Evolutionary conservation across 495 filamentous ascomycete genomes (phyloP).

Genomic region (Hypomontagnella monticulosa): DNA sequence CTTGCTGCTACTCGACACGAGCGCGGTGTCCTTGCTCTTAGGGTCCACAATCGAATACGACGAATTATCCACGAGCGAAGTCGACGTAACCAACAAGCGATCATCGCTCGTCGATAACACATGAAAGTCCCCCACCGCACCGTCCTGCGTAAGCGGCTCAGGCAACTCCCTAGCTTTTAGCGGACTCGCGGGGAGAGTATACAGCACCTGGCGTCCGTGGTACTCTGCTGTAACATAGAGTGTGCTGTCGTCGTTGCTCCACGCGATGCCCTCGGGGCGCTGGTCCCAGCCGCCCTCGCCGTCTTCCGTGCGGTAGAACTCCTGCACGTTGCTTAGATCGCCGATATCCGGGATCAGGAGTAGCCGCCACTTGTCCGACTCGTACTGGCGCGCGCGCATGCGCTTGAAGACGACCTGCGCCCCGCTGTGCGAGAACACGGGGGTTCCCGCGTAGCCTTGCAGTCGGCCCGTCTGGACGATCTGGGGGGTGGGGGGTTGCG

Average conservation of each 20-base stretch:
- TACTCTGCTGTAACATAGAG: conserved; percentile 75
- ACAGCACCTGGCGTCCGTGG: conserved; percentile 69
- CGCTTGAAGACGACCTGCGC: conserved; percentile 79
- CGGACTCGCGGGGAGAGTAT: conserved; percentile 66
- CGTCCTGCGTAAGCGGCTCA: conserved; percentile 65
- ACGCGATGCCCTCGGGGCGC: conserved; percentile 71
- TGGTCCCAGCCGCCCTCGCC: conserved; percentile 73
- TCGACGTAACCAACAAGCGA: conserved; percentile 71
- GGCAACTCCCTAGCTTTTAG: conserved; percentile 63
- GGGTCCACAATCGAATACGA: conserved; percentile 71
- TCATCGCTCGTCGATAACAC: conserved; percentile 58
- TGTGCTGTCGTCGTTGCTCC: conserved; percentile 70
- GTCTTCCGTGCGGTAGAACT: conserved; percentile 70
- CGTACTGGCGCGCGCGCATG: conserved; percentile 84
- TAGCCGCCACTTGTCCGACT: conserved; percentile 86
- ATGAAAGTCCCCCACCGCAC: conserved; percentile 67
- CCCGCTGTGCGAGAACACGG: conserved; percentile 80
- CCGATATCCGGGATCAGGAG: conserved; percentile 69
- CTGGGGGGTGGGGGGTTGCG: conserved; percentile 55
- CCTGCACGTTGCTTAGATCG: conserved; percentile 68
- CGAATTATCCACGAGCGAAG: conserved; percentile 74
- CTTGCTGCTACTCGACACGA: conserved; percentile 72
- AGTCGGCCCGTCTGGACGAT: conserved; percentile 59
- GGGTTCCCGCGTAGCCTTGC: conserved; percentile 78
- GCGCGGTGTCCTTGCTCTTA: conserved; percentile 48